These are phyloP conservation scores for Hirschfeldia incana DNA, from an alignment of 345 rosid species.

Conservation along the genomic window DNA sequence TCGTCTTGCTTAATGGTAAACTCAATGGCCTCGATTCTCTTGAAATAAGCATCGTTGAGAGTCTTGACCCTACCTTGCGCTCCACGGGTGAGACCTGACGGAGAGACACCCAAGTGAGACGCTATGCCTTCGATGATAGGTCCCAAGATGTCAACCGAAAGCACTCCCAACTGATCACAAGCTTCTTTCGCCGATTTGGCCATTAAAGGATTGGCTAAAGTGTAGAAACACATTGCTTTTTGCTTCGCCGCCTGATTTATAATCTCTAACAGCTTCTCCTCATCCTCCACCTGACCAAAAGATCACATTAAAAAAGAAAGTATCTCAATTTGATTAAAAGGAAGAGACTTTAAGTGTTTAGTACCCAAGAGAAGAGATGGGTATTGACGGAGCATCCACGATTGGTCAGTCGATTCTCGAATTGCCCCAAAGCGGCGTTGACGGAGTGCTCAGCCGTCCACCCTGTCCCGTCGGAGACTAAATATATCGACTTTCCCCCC, in stretches of 20 bases:
- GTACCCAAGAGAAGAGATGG: conserved; percentile 90
- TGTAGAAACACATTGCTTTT: conserved; percentile 71
- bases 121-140: conserved; percentile 85
- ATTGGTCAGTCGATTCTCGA: conserved; percentile 67
- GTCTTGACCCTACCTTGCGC: conserved; percentile 73
- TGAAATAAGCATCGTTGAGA: conserved; percentile 70
- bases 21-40: conserved; percentile 75
- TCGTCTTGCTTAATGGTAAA: conserved; percentile 93
- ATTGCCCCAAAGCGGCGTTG: conserved; percentile 83
- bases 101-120: conserved; percentile 72
- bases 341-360: not conserved
- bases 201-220: conserved; percentile 76
- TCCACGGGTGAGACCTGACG: conserved; percentile 90
- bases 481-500: conserved; percentile 67
- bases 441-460: conserved; percentile 93
- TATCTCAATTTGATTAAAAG: not conserved
- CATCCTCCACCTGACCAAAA: conserved; percentile 63
- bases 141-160: conserved; percentile 68
- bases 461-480: conserved; percentile 94
- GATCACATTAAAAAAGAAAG: no score
- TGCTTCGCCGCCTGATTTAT: conserved; percentile 81
- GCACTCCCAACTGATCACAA: conserved; percentile 60
- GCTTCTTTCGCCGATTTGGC: conserved; percentile 68
- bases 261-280: conserved; percentile 64
- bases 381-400: conserved; percentile 77